phyloP scores from a whole-genome alignment of 352 stramenopile species.

The Phytophthora quininea region DNA sequence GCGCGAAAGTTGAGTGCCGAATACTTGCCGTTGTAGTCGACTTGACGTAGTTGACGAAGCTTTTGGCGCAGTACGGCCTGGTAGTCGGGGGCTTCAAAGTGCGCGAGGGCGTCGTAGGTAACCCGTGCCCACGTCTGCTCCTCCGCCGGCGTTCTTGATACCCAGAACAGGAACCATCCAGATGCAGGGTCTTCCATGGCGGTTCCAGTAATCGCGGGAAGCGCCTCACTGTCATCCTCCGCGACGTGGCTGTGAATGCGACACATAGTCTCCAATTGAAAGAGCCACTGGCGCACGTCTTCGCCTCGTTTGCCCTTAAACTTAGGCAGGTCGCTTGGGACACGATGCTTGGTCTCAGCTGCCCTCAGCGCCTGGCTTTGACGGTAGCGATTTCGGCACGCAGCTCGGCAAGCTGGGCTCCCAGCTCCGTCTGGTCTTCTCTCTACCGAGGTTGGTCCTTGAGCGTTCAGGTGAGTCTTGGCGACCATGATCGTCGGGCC shows the following conservation, averaged over 20 bases:
- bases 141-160: slow-evolving; percentile 8
- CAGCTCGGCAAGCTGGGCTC: slow-evolving; percentile 7
- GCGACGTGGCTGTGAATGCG: slow-evolving; percentile 15
- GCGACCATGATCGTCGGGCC: slow-evolving; percentile 9
- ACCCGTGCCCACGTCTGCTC: slow-evolving; percentile 17
- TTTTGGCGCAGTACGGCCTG: slow-evolving; percentile 19
- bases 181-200: slow-evolving; percentile 22
- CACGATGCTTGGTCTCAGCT: slow-evolving; percentile 4
- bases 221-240: slow-evolving; percentile 5
- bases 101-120: slow-evolving; percentile 7
- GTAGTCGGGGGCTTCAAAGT: slow-evolving; percentile 28
- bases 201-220: slow-evolving; percentile 10
- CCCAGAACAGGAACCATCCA: slow-evolving; percentile 24
- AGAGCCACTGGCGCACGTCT: slow-evolving; percentile 23
- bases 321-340: slow-evolving; percentile 13
- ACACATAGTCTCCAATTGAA: slow-evolving; percentile 24
- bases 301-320: slow-evolving; percentile 19
- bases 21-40: background rate
- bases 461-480: background rate
- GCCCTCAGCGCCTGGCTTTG: background rate
- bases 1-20: slow-evolving; percentile 11
- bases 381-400: background rate
- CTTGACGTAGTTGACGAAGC: slow-evolving; percentile 3
- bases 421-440: slow-evolving; percentile 6
- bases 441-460: background rate